phyloP scores from a whole-genome alignment of 192 early-diverging fungal species.

The Martensiomyces pterosporus region DNA sequence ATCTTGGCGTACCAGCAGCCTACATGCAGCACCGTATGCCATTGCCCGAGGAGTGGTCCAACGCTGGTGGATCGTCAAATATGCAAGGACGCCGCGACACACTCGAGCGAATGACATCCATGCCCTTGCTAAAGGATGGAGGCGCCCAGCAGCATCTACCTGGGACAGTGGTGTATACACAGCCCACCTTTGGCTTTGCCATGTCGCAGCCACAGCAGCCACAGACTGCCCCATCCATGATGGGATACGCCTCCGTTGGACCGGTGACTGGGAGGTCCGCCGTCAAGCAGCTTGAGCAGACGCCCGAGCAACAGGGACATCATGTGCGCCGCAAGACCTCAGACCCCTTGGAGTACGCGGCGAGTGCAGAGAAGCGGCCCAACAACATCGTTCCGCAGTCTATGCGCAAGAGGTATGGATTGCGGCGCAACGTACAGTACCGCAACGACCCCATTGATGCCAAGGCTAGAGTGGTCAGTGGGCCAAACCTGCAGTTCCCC shows the following conservation, averaged over 20 bases:
- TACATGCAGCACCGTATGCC: conserved; percentile 23
- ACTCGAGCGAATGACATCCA: conserved; percentile 48
- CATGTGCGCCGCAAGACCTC: conserved; percentile 44
- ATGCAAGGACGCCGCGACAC: conserved; percentile 30
- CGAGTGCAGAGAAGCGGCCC: conserved; percentile 32
- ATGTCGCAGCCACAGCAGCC: conserved; percentile 24
- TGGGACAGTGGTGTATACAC: too few relatives aligned
- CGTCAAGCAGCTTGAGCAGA: conserved; percentile 1
- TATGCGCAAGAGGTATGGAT: conserved; percentile 44
- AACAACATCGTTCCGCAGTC: conserved; percentile 16
- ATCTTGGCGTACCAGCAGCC: conserved; percentile 4
- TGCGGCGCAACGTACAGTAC: conserved; percentile 42
- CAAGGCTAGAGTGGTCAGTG: conserved; percentile 10
- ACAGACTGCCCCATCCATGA: background rate
- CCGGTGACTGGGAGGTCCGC: conserved; percentile 2
- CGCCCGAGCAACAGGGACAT: background rate
- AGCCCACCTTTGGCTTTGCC: conserved; percentile 28
- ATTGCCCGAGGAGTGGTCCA: conserved; percentile 15
- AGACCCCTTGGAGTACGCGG: conserved; percentile 38
- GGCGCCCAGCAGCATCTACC: too few relatives aligned
- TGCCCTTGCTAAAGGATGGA: conserved; percentile 34
- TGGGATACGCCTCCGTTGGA: conserved; percentile 14
- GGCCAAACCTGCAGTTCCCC: conserved; percentile 18
- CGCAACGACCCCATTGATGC: conserved; percentile 24
- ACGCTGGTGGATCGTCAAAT: background rate